Conservation (phyloP, 371 early-diverging fungal genomes). For the Mucor sp. region DNA sequence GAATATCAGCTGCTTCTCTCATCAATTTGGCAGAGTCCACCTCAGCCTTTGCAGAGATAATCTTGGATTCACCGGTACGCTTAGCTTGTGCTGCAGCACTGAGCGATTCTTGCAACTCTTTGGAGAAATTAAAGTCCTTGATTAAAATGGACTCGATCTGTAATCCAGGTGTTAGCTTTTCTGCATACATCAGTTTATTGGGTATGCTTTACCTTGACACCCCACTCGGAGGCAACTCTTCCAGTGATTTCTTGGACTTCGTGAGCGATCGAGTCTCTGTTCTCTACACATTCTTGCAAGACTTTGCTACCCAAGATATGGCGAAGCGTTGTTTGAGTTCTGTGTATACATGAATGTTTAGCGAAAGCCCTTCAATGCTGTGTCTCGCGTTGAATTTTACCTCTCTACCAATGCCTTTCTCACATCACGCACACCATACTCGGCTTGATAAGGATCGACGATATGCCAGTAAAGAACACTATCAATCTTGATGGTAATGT, state of each 20-base stretch:
- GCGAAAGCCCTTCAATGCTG: not conserved
- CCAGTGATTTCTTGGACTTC: constrained; percentile 81
- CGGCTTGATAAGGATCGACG: constrained; percentile 81
- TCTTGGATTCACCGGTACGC: constrained; percentile 86
- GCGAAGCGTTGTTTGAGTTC: constrained; percentile 76
- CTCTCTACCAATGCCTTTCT: constrained; percentile 76
- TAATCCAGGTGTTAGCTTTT: not conserved
- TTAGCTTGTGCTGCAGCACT: constrained; percentile 91
- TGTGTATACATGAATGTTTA: not conserved
- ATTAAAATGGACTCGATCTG: constrained; percentile 80
- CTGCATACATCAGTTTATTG: too few species aligned
- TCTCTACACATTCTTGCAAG: constrained; percentile 81
- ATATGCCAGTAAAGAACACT: constrained; percentile 86
- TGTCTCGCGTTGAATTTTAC: constrained; percentile 14
- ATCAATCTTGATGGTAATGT: constrained; percentile 81
- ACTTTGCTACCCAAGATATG: constrained; percentile 67
- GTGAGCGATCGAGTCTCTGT: constrained; percentile 82
- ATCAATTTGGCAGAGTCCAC: constrained; percentile 92
- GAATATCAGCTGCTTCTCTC: constrained; percentile 86
- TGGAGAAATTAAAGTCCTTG: constrained; percentile 83
- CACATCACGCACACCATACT: constrained; percentile 77
- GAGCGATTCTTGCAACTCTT: constrained; percentile 79
- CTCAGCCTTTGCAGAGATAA: constrained; percentile 90
- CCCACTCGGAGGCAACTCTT: constrained; percentile 73
- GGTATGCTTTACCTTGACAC: constrained; percentile 58